Evolutionary conservation across 768 basidiomycete genomes (phyloP).

Genomic region (Lactarius sp.): DNA sequence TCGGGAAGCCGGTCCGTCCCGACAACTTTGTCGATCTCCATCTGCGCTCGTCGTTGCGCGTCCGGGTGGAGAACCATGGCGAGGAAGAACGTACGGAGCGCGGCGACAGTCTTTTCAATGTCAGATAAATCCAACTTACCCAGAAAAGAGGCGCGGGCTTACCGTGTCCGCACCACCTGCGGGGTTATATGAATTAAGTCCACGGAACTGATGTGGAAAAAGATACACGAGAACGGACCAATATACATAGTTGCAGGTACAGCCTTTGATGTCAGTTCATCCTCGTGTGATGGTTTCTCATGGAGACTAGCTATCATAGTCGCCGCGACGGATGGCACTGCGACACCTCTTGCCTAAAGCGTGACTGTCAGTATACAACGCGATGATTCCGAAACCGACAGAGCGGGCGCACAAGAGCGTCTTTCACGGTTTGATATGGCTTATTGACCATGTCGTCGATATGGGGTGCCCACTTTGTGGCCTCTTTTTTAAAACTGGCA

Average conservation of each 20-base stretch:
- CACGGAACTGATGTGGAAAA: neutral
- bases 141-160: slow-evolving; percentile 7
- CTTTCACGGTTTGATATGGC: slow-evolving; percentile 26
- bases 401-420: slow-evolving; percentile 8
- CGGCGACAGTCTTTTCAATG: slow-evolving; percentile 26
- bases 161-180: slow-evolving; percentile 24
- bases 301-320: slow-evolving; percentile 17
- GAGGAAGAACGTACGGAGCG: slow-evolving; percentile 31
- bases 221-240: slow-evolving; percentile 1
- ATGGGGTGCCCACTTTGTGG: slow-evolving; percentile 21
- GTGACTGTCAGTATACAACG: neutral
- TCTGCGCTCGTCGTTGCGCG: slow-evolving; percentile 29
- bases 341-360: slow-evolving; percentile 7
- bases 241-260: slow-evolving; percentile 22
- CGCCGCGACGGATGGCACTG: slow-evolving; percentile 17
- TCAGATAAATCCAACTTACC: neutral
- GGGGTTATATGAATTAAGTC: neutral
- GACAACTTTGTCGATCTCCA: slow-evolving; percentile 30
- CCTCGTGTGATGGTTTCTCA: slow-evolving; percentile 15
- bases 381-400: neutral
- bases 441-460: slow-evolving; percentile 27
- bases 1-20: slow-evolving; percentile 30
- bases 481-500: slow-evolving; percentile 28
- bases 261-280: slow-evolving; percentile 18
- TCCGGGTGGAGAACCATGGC: slow-evolving; percentile 32